Percentiles rank a stretch among this genome's conserved stretches.
Evolutionary conservation across 1,284 basidiomycete genomes (phyloP).

Genomic region (Leucoagaricus sp.): DNA sequence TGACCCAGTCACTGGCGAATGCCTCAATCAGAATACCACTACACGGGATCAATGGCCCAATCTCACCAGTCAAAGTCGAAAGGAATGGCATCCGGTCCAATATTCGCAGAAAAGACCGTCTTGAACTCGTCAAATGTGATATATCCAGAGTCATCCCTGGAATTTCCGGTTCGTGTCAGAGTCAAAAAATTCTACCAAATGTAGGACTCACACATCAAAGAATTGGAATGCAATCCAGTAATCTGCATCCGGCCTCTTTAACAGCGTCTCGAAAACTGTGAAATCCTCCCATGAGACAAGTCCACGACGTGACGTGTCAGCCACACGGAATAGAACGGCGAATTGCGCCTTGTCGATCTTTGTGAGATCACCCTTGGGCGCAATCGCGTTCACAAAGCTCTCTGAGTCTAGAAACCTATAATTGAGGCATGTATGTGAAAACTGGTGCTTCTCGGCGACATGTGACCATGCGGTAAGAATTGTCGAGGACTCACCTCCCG

Average conservation of each 20-base stretch:
- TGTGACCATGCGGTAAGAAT: constrained; percentile 19
- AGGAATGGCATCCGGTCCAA: constrained; percentile 82
- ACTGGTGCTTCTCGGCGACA: constrained; percentile 19
- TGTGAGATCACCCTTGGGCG: constrained; percentile 79
- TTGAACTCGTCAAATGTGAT: constrained; percentile 95
- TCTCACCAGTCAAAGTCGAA: constrained; percentile 91
- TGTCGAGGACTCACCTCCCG: constrained; percentile 69
- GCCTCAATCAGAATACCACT: no score
- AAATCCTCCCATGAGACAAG: constrained; percentile 94
- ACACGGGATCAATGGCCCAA: no score
- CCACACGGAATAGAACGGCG: constrained; percentile 87
- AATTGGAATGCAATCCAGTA: constrained; percentile 97
- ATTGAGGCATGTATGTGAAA: constrained; percentile 14
- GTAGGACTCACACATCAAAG: constrained; percentile 82
- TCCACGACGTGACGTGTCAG: constrained; percentile 77
- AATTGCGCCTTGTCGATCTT: constrained; percentile 88
- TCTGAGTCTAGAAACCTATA: constrained; percentile 78
- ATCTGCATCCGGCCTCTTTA: constrained; percentile 91
- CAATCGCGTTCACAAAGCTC: constrained; percentile 92
- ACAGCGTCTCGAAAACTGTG: constrained; percentile 86
- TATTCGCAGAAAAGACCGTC: constrained; percentile 81
- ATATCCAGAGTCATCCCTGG: constrained; percentile 82
- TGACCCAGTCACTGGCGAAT: constrained; percentile 94
- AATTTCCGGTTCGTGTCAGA: constrained; percentile 9
- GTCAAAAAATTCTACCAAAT: neutral